A percentile compares a stretch with the other conserved stretches of the same genome.
Evolutionary conservation across 306 rosid species (phyloP).

Genomic region (Mucuna pruriens): DNA sequence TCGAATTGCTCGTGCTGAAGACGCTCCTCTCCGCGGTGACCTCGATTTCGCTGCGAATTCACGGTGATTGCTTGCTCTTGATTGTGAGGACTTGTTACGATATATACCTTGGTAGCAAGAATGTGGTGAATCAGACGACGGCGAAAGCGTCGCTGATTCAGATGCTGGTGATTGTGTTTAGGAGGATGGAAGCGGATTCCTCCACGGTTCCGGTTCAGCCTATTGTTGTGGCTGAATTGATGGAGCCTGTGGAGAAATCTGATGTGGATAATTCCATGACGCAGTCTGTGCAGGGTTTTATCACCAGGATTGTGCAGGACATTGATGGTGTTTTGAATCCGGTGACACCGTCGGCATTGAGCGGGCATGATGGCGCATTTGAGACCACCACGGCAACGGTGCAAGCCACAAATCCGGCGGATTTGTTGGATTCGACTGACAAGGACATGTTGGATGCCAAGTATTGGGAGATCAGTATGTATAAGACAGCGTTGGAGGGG

Average conservation of each 20-base stretch:
- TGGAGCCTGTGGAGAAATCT: slow-evolving; percentile 88
- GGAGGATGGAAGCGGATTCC: slow-evolving; percentile 99
- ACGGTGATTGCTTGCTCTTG: slow-evolving; percentile 90
- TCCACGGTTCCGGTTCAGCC: slow-evolving; percentile 97
- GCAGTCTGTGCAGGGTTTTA: slow-evolving; percentile 93
- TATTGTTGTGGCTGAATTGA: slow-evolving; percentile 94
- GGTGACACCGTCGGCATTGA: slow-evolving; percentile 52
- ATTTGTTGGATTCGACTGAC: slow-evolving; percentile 94
- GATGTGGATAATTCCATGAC: slow-evolving; percentile 83
- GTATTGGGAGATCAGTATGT: slow-evolving; percentile 99
- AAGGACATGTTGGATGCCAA: slow-evolving; percentile 99
- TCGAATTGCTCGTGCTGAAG: slow-evolving; percentile 86
- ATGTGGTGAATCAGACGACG: slow-evolving; percentile 92
- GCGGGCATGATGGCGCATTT: slow-evolving; percentile 92
- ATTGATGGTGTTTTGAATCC: slow-evolving; percentile 95
- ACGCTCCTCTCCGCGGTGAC: slow-evolving; percentile 95
- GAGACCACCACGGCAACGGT: slow-evolving; percentile 77
- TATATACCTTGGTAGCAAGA: slow-evolving; percentile 83
- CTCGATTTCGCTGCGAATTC: slow-evolving; percentile 87
- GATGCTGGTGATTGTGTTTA: slow-evolving; percentile 94
- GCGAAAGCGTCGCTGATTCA: slow-evolving; percentile 97
- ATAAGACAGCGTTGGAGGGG: slow-evolving; percentile 95
- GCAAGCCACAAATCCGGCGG: slow-evolving; percentile 92
- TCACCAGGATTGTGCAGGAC: slow-evolving; percentile 88
- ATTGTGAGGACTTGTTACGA: slow-evolving; percentile 95